Evolutionary conservation across 257 asterid species (phyloP), one percentile per base, ranked within the genome.

Genomic region (Anisodus tanguticus): DNA sequence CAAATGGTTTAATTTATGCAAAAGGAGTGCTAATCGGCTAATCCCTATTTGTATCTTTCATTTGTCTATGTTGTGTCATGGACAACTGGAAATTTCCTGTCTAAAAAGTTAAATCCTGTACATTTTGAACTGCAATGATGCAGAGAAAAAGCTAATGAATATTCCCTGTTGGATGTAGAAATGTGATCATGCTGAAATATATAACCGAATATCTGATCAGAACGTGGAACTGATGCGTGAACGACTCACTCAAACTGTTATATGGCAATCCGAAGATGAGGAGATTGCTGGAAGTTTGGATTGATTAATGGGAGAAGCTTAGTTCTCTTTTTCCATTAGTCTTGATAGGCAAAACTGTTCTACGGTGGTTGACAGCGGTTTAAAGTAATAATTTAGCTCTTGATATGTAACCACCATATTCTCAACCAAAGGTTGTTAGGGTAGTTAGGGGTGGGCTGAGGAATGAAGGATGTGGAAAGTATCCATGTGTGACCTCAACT

Each of bases 161-260:
- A 12, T 72, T 72, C 8, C 62, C n/a, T 22, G 83, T 62, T 49
- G 55, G 17, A 68, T 84, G 76, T 86, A 93, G 97, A 91, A 71
- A 85, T 92, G 95, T 72, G 89, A 93, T 84, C 94, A 87, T 85
- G 89, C 89, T 15, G 90, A 90, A 83, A 90, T 93, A 54, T 91
- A 93, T 84, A 83, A 91, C 26, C 86, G 88, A 62, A 92, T 89
- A 49, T 89, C 91, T n/a, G 94, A 91, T 49, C 88, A 94, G 87
- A 91, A 91, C 86, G 85, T 91, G 89, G 90, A 88, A 87, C 35
- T 91, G 88, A 91, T 92, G 97, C 88, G 94, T 79, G 97, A 93
- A 68, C 87, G 93, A 87, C 92, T 92, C 45, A 10, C 85, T 85
- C 94, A 93, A 62, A 93, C 95, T 60, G 80, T 91, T 81, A 83